A percentile compares a stretch with the other conserved stretches of the same genome.
Conservation (phyloP, 129 eudicot genomes). For the Saussurea involucrata region DNA sequence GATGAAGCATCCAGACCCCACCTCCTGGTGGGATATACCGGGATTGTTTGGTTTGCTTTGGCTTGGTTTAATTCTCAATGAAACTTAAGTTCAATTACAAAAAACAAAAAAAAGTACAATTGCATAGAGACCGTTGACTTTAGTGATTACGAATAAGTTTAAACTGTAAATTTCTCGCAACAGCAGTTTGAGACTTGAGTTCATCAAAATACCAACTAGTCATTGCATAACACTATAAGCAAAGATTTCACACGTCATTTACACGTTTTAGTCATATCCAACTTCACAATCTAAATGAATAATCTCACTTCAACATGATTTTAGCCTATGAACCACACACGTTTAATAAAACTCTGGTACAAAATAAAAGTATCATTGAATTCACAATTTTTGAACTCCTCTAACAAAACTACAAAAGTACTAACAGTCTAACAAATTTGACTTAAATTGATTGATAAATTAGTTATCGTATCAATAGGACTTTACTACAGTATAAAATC, state of each 20-base stretch:
- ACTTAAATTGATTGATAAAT: background rate
- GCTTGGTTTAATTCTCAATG: background rate
- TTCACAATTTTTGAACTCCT: background rate
- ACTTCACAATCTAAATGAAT: background rate
- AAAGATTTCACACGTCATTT: background rate
- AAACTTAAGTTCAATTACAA: background rate
- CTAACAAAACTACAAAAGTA: background rate
- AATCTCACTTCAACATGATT: conserved; percentile 3
- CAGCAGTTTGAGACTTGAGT: background rate
- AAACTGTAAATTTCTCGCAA: background rate
- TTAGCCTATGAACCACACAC: background rate
- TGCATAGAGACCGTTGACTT: background rate
- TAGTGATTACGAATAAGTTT: background rate
- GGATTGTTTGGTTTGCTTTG: background rate
- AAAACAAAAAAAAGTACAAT: background rate
- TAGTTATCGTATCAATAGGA: background rate
- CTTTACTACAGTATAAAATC: background rate
- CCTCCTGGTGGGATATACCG: too few species aligned
- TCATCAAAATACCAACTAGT: background rate
- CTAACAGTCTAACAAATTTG: background rate
- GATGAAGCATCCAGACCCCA: background rate
- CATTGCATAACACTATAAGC: background rate
- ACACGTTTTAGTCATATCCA: background rate
- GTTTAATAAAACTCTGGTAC: background rate
- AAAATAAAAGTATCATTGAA: background rate